phyloP scores from a whole-genome alignment of 305 asterid species.

The Coffea humblotiana region DNA sequence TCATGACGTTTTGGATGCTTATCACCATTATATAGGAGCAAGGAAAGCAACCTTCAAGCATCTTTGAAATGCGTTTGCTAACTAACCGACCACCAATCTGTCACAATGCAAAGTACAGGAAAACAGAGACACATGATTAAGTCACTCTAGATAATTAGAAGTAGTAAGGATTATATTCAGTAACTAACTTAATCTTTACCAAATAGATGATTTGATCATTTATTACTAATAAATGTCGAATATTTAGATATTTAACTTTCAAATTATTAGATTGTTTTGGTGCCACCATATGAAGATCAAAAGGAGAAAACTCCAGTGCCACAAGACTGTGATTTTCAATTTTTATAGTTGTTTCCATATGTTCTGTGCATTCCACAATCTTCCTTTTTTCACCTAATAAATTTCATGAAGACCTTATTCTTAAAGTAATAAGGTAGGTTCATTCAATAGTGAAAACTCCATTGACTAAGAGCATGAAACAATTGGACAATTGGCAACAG shows the following conservation, averaged over 20 bases:
- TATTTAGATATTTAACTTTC: no score
- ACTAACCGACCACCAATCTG: constrained; percentile 97
- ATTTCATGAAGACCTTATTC: not conserved
- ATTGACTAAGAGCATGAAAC: not conserved
- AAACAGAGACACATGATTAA: not conserved
- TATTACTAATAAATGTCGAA: no score
- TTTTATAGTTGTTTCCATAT: not conserved
- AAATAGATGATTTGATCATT: not conserved
- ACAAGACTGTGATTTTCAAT: not conserved
- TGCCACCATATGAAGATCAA: not conserved
- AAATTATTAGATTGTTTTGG: no score
- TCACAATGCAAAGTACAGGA: constrained; percentile 25
- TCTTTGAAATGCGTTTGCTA: constrained; percentile 77
- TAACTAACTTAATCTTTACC: not conserved
- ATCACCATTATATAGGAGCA: constrained; percentile 82
- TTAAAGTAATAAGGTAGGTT: not conserved
- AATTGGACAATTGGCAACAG: not conserved
- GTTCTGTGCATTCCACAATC: not conserved
- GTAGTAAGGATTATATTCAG: not conserved
- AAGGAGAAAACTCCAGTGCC: not conserved
- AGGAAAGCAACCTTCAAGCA: constrained; percentile 72
- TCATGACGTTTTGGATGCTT: constrained; percentile 94
- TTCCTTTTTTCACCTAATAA: not conserved
- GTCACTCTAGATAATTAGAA: not conserved
- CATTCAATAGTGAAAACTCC: not conserved